These are phyloP conservation scores for Solanum hybrid DNA, from an alignment of 305 asterid genomes.

Conservation along the genomic window DNA sequence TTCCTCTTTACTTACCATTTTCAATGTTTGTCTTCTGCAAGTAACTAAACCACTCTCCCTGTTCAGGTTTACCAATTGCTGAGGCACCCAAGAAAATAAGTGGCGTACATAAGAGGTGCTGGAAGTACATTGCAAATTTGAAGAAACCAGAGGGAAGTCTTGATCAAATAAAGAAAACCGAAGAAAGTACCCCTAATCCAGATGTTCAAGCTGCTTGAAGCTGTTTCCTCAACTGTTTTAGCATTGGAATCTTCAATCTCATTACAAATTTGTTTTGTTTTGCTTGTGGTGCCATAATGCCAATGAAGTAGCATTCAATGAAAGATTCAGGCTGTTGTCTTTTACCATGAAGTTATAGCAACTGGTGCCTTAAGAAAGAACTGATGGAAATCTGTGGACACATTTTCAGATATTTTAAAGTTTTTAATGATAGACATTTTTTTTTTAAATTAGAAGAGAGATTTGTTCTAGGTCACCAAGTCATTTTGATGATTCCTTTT, in stretches of 20 bases:
- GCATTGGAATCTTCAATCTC: neutral
- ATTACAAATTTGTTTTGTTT: neutral
- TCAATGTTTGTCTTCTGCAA: neutral
- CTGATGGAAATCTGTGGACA: neutral
- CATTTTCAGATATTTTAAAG: neutral
- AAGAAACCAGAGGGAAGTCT: slow-evolving; percentile 13
- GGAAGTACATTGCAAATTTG: slow-evolving; percentile 35
- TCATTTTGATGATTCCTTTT: neutral
- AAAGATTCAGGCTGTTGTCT: neutral
- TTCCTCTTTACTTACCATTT: neutral
- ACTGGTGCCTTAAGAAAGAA: neutral
- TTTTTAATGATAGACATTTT: neutral
- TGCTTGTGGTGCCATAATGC: neutral
- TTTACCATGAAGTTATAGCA: neutral
- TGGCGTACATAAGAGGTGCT: slow-evolving; percentile 49
- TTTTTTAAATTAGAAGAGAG: neutral
- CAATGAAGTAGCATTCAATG: neutral
- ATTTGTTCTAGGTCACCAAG: neutral
- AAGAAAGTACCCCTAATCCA: slow-evolving; percentile 12
- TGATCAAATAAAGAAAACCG: slow-evolving; percentile 9
- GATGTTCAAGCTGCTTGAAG: slow-evolving; percentile 31
- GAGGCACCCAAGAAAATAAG: slow-evolving; percentile 54
- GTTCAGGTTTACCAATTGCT: slow-evolving; percentile 38
- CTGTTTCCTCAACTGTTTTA: neutral
- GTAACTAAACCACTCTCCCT: neutral